Evolutionary conservation across 305 asterid species (phyloP).

Genomic region (Fraxinus albicans): DNA sequence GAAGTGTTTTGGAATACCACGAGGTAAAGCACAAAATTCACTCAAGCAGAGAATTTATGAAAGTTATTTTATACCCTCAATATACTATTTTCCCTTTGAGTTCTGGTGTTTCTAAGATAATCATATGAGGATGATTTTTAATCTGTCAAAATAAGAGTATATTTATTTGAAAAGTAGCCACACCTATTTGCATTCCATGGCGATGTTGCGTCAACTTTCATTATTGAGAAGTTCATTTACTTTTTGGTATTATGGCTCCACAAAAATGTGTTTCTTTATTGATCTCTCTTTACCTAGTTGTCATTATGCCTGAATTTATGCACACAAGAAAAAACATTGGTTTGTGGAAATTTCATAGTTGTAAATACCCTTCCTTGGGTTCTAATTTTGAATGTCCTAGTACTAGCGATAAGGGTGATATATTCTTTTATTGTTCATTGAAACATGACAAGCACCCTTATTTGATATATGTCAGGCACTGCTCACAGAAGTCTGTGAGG

Average conservation of each 20-base stretch:
- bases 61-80: neutral
- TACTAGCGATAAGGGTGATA: neutral
- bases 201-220: conserved; percentile 15
- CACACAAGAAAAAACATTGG: conserved; percentile 1
- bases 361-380: conserved; percentile 10
- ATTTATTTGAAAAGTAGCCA: conserved; percentile 8
- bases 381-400: neutral
- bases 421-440: conserved; percentile 13
- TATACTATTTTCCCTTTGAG: neutral
- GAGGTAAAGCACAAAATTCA: conserved; percentile 2
- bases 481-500: conserved; percentile 67
- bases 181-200: neutral
- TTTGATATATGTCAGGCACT: conserved; percentile 46
- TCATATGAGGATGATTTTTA: conserved; percentile 2
- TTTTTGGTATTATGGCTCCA: conserved; percentile 15
- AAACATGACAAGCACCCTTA: conserved; percentile 15
- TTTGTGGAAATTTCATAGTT: conserved; percentile 12
- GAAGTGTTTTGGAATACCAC: conserved; percentile 1
- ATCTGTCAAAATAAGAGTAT: neutral
- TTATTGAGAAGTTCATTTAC: neutral
- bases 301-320: conserved; percentile 10
- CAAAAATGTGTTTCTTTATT: conserved; percentile 14
- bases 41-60: neutral
- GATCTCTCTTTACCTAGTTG: conserved; percentile 1
- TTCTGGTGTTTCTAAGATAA: neutral